Percentiles rank a stretch among this genome's conserved stretches.
These are phyloP conservation scores for Aspergillus sp. DNA, from an alignment of 2,329 filamentous ascomycete species.

Conservation along the genomic window DNA sequence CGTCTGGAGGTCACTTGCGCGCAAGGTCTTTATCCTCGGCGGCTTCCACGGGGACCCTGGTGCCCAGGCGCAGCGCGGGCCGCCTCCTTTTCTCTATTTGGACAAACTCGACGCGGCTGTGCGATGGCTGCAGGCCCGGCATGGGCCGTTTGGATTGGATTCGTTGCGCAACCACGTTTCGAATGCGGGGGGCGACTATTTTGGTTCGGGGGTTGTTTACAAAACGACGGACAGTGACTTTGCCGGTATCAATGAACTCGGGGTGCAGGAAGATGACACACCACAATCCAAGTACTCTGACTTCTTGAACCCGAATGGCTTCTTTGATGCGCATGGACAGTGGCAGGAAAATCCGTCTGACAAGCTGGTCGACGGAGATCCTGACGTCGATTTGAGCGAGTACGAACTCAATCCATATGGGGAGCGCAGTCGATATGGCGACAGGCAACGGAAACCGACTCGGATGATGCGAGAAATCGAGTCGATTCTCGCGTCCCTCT, in stretches of 20 bases:
- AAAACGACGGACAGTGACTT: constrained; percentile 27
- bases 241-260: constrained; percentile 10
- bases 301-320: constrained; percentile 24
- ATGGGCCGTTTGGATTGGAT: constrained; percentile 8
- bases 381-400: constrained; percentile 27
- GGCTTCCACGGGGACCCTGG: constrained; percentile 55
- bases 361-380: constrained; percentile 19
- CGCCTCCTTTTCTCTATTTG: constrained; percentile 66
- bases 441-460: constrained; percentile 18
- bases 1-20: constrained; percentile 73
- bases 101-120: constrained; percentile 57
- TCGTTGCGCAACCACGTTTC: constrained; percentile 6
- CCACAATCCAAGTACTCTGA: constrained; percentile 24
- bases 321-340: constrained; percentile 25
- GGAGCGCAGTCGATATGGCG: constrained; percentile 16
- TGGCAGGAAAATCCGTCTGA: constrained; percentile 16
- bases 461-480: constrained; percentile 59
- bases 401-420: constrained; percentile 51
- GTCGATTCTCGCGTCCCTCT: constrained; percentile 62
- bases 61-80: constrained; percentile 35
- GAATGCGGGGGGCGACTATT: constrained; percentile 6
- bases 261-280: constrained; percentile 5
- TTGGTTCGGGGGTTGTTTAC: constrained; percentile 22
- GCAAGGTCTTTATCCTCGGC: constrained; percentile 67
- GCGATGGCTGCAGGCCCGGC: constrained; percentile 48